Percentiles rank a stretch among this genome's conserved stretches.
phyloP scores from a whole-genome alignment of 2,329 filamentous ascomycete genomes.

The Pseudocercospora vitis region DNA sequence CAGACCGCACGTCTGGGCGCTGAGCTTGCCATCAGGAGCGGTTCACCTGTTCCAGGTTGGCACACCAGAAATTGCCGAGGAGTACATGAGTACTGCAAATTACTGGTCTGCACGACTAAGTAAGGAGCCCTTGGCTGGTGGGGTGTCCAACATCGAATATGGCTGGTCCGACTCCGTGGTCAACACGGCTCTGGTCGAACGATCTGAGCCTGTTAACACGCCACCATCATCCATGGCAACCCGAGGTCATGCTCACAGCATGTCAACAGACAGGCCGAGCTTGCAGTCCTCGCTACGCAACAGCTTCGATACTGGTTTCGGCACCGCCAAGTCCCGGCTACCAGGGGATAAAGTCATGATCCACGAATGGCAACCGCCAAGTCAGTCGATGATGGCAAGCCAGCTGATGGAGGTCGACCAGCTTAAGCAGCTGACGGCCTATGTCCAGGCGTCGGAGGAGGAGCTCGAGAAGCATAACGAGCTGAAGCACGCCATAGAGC shows the following conservation, averaged over 20 bases:
- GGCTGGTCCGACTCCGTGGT: slow-evolving; percentile 90
- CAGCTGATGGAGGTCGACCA: slow-evolving; percentile 78
- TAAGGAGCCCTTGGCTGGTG: slow-evolving; percentile 88
- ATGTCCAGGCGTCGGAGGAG: slow-evolving; percentile 81
- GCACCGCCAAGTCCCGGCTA: slow-evolving; percentile 58
- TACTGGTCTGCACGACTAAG: slow-evolving; percentile 96
- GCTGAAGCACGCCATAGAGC: slow-evolving; percentile 78
- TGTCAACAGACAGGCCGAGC: slow-evolving; percentile 35
- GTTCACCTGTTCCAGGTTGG: slow-evolving; percentile 98
- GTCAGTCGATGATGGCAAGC: slow-evolving; percentile 85
- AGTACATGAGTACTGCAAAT: slow-evolving; percentile 92
- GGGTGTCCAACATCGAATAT: slow-evolving; percentile 95
- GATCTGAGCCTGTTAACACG: slow-evolving; percentile 25
- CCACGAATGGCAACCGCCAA: slow-evolving; percentile 83
- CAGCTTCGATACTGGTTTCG: slow-evolving; percentile 56
- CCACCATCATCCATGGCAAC: slow-evolving; percentile 37
- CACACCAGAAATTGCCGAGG: slow-evolving; percentile 88
- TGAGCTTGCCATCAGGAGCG: slow-evolving; percentile 86
- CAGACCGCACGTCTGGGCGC: slow-evolving; percentile 88
- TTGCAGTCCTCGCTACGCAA: slow-evolving; percentile 57
- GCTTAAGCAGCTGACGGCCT: slow-evolving; percentile 68
- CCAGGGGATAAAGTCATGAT: slow-evolving; percentile 83
- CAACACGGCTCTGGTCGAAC: slow-evolving; percentile 49
- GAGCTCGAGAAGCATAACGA: slow-evolving; percentile 87
- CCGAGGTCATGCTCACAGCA: slow-evolving; percentile 29